These are phyloP conservation scores for Plantago elongata DNA, from an alignment of 257 asterid genomes.

Conservation along the genomic window DNA sequence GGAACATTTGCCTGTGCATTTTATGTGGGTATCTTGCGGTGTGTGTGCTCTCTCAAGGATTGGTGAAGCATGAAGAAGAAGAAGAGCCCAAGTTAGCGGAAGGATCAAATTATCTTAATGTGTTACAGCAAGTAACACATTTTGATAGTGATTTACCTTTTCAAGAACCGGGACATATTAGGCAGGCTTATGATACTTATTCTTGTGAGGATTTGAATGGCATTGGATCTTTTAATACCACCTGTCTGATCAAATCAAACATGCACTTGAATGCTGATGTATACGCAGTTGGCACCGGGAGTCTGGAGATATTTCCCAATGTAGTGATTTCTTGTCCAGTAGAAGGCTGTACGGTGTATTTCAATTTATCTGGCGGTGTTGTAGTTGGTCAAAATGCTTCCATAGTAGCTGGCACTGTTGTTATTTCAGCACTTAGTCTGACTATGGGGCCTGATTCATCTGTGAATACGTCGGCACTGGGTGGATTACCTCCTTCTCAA, in stretches of 20 bases:
- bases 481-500: constrained; percentile 87
- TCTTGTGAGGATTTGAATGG: constrained; percentile 92
- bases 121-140: constrained; percentile 28
- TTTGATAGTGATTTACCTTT: constrained; percentile 13
- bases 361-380: constrained; percentile 75
- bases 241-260: constrained; percentile 63
- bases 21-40: constrained; percentile 48
- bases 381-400: constrained; percentile 71
- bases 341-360: constrained; percentile 69
- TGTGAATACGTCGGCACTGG: constrained; percentile 69
- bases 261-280: constrained; percentile 40
- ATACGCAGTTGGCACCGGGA: constrained; percentile 64
- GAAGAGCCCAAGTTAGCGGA: constrained; percentile 25
- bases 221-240: constrained; percentile 76
- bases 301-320: constrained; percentile 76
- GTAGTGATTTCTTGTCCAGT: constrained; percentile 64
- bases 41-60: constrained; percentile 31
- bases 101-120: constrained; percentile 27
- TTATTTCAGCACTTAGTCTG: constrained; percentile 52
- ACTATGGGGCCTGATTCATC: constrained; percentile 64
- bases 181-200: constrained; percentile 27
- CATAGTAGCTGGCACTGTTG: constrained; percentile 69
- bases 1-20: constrained; percentile 55
- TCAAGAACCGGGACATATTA: constrained; percentile 23
- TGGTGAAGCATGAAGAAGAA: constrained; percentile 28